Base-by-base conservation (phyloP, 2,329 filamentous ascomycete species). In the Zarea fungicola region DNA sequence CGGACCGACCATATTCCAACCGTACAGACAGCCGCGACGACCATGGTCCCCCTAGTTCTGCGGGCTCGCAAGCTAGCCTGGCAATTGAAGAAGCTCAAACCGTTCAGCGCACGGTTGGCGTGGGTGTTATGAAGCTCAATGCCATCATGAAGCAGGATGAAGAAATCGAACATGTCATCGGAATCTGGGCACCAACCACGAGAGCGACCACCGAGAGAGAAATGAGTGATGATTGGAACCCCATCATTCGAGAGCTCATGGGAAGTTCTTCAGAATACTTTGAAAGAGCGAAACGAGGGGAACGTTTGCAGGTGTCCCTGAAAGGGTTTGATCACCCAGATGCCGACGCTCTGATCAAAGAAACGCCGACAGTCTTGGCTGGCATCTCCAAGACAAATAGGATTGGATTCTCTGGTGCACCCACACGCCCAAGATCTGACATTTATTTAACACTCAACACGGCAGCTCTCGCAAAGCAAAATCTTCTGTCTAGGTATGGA, bases 401-500 rank as follows among this genome's bases (percentile, higher is more conserved):
- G 64, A 91, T 97, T 65, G 93, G 91, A 2, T 97, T 99, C 64
- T 89, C 92, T 4, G 91, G 91, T 11, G 91, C 91, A 2, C 92
- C 93, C 0, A 90, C 86, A 0, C 91, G 89, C 62, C 77, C 87
- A 14, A 78, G 95, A 58, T 96, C 90, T 10, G 95, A 99, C 64
- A 97, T 99, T 43, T 99, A 99, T 63, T 68, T 99, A 37, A 96
- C 90, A 0, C 68, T 99, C 41, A 82, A 83, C 50, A 84, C 89
- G 54, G 87, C 89, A 0, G 76, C 84, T n/a, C 73, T 99, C 21
- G 84, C 85, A 16, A 83, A 83, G 50, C 89, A 95, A 59, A 84
- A 86, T 28, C 65, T 84, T 1, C 64, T 85, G n/a, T 84, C 81
- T 7, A 72, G 81, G n/a, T 80, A 72, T 35, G 75, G 73, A 19